Base-by-base conservation (phyloP, 306 rosid genomes). In the Nissolia schottii region DNA sequence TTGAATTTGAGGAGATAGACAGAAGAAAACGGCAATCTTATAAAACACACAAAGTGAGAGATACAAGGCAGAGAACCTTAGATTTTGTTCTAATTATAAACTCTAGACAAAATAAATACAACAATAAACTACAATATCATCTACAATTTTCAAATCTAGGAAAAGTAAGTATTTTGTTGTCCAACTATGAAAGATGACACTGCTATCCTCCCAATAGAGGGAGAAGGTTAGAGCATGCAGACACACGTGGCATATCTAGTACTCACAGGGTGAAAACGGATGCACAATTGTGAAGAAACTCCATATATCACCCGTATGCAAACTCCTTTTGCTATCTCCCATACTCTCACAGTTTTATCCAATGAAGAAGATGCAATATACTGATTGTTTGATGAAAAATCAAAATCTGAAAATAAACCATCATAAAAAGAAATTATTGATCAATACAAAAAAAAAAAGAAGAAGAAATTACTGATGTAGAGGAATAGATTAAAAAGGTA, bases 231-330 rank as follows among this genome's bases (percentile, higher is more conserved):
- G 62, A 55, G 3, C n/a, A n/a, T 2, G 31, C 68, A 73, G 3
- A 53, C 56, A 46, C 14, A 67, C 27, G n/a, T 22, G 14, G 18
- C 27, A 12, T 40, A 38, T 34, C 49, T 43, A 76, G 77, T 71
- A 88, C 98, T 91, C 81, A 93, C 98, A 83, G 98, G 97, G 83
- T 93, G 98, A 75, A 93, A 93, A 73, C 98, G 97, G 49, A 93
- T 91, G 71, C 98, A 93, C 79, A 83, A 38, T 73, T 93, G 98
- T 15, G 97, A 76, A 84, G 91, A 86, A 80, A 93, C 92, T 79
- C 98, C 97, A 83, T 93, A 93, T 83, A 91, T 91, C 85, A 93
- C 97, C 83, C 98, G 87, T 62, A 93, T 91, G 86, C 98, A 93
- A 77, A 86, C 79, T 54, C 98, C 97, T 83, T 74, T 89, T 20